Conservation (phyloP, 2,329 filamentous ascomycete species). For the Elsinoe ampelina region DNA sequence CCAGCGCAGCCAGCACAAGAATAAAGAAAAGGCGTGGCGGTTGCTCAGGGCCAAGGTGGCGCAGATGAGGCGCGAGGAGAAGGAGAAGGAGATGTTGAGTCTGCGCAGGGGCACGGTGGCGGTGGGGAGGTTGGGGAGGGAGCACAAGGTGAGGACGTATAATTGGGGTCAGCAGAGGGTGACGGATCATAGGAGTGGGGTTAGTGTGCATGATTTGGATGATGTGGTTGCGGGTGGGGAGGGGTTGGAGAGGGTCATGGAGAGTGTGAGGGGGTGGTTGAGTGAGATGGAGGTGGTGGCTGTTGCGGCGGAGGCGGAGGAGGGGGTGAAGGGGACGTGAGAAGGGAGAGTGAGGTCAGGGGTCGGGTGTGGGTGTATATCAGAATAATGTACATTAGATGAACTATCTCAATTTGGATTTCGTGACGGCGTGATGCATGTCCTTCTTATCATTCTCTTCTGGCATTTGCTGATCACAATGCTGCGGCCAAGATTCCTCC, state of each 20-base stretch:
- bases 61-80: conserved; percentile 66
- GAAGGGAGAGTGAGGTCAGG: not conserved
- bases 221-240: conserved; percentile 70
- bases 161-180: conserved; percentile 72
- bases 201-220: conserved; percentile 71
- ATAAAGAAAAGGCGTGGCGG: conserved; percentile 79
- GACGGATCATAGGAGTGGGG: conserved; percentile 76
- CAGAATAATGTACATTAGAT: not conserved
- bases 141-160: conserved; percentile 91
- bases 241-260: conserved; percentile 64
- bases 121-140: conserved; percentile 70
- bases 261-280: conserved; percentile 68
- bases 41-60: conserved; percentile 74
- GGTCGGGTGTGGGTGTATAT: not conserved
- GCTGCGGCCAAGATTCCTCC: conserved; percentile 9
- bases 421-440: not conserved
- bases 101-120: conserved; percentile 72
- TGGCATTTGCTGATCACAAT: not conserved
- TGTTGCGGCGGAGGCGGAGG: conserved; percentile 43
- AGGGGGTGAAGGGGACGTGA: conserved; percentile 12
- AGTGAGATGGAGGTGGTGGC: conserved; percentile 63
- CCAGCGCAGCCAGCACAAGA: conserved; percentile 78
- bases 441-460: not conserved
- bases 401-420: not conserved
- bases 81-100: conserved; percentile 68